Evolutionary conservation across 2,329 filamentous ascomycete species (phyloP).

Genomic region (Ophiocordyceps sinensis): DNA sequence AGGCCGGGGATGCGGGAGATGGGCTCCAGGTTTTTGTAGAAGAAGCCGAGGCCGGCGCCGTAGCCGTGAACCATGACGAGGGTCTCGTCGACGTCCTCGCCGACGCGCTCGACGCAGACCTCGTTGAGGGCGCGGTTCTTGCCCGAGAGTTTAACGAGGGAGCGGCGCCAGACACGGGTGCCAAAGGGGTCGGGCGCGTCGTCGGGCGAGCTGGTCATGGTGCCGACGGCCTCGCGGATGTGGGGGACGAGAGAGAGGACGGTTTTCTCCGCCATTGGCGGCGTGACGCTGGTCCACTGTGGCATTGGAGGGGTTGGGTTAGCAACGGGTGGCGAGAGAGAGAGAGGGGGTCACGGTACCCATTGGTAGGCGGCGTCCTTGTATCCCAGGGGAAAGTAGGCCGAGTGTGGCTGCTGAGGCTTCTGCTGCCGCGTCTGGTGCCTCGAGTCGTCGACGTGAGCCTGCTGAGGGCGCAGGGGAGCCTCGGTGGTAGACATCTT

Average conservation of each 20-base stretch:
- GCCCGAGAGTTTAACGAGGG: slow-evolving; percentile 70
- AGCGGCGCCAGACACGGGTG: slow-evolving; percentile 71
- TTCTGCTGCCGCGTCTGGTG: slow-evolving; percentile 9
- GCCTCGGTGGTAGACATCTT: slow-evolving; percentile 20
- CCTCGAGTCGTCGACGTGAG: slow-evolving; percentile 8
- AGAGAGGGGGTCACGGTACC: slow-evolving; percentile 34
- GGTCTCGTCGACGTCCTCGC: slow-evolving; percentile 67
- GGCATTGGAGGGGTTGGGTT: too few species aligned
- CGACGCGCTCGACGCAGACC: slow-evolving; percentile 74
- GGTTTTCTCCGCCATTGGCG: slow-evolving; percentile 71
- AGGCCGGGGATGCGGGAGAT: slow-evolving; percentile 66
- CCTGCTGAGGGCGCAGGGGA: slow-evolving; percentile 9
- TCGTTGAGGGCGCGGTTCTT: slow-evolving; percentile 85
- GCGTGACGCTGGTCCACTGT: slow-evolving; percentile 75
- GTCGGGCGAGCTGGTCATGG: slow-evolving; percentile 32
- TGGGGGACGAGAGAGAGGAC: slow-evolving; percentile 80
- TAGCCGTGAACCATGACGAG: slow-evolving; percentile 96
- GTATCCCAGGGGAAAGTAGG: slow-evolving; percentile 74
- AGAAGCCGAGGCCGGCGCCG: slow-evolving; percentile 89
- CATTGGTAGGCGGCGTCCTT: slow-evolving; percentile 87
- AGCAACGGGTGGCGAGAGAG: neutral
- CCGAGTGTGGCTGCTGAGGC: slow-evolving; percentile 13
- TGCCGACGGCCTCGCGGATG: slow-evolving; percentile 59
- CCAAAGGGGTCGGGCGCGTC: slow-evolving; percentile 60
- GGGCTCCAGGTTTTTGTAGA: slow-evolving; percentile 94